Evolutionary conservation across 2,329 filamentous ascomycete species (phyloP), one percentile per base, ranked within the genome.

Genomic region (Aspergillus niger): DNA sequence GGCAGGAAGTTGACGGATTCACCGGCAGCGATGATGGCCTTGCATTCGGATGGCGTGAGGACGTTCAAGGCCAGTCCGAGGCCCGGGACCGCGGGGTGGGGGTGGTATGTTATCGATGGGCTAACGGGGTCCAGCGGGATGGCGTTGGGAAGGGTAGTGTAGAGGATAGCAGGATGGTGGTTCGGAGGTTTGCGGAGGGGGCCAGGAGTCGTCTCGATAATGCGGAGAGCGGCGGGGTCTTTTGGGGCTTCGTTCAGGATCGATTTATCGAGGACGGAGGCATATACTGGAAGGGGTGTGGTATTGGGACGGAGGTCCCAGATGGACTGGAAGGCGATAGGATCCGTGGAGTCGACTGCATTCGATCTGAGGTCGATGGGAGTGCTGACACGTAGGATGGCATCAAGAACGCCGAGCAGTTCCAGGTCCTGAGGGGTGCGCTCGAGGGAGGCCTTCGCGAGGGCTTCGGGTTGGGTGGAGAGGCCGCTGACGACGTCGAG

Each of bases 401-500:
- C 83, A 68, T 91, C 88, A 24, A 91, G 77, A 0, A 89, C 86
- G 24, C 77, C 72, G 8, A 91, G 79, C 0, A 87, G 78, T 57
- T 88, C 84, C 38, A 81, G 75, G 10, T 87, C 84, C 48, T 77
- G 79, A 2, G 72, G 67, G 55, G 60, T 72, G 41, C 68, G 69
- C 44, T 68, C 38, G 1, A 50, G 43, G 11, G 62, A 39, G 26
- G 30, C 52, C 24, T 64, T 43, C 5, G 72, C 71, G 49, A 76
- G 74, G 2, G 80, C 80, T 2, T 79, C 79, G 0, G 84, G 77
- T 56, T 83, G 79, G 22, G 86, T 85, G 3, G 86, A 86, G 7
- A 90, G 75, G 1, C 87, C 87, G 65, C 85, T 89, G 53, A 90
- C 85, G 24, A 90, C 85, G 67, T 91, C 88, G 26, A 91, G 77